A percentile compares a stretch with the other conserved stretches of the same genome.
phyloP scores from a whole-genome alignment of 352 stramenopile species.

The Globisporangium nunn region DNA sequence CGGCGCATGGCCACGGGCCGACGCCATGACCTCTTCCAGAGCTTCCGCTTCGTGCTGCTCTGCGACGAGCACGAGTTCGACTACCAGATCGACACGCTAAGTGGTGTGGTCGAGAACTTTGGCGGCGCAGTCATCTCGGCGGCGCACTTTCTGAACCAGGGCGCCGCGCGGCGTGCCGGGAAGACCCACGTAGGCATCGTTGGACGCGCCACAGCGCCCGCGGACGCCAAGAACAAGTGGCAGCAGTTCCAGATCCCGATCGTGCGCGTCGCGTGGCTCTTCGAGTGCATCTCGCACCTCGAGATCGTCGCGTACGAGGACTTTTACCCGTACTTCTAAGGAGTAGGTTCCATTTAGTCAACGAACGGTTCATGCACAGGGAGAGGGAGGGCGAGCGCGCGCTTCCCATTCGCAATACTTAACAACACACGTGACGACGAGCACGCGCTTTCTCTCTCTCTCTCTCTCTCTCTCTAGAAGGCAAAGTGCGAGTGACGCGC shows the following conservation, averaged over 20 bases:
- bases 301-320: constrained; percentile 79
- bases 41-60: constrained; percentile 72
- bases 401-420: not conserved
- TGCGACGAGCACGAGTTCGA: constrained; percentile 63
- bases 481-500: not conserved
- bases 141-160: constrained; percentile 19
- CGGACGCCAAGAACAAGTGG: constrained; percentile 49
- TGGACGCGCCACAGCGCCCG: constrained; percentile 52
- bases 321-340: constrained; percentile 75
- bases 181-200: constrained; percentile 64
- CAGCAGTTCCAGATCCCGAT: constrained; percentile 72
- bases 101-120: constrained; percentile 58
- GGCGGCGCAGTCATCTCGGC: constrained; percentile 40
- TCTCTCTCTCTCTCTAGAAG: not conserved
- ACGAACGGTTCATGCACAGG: no score
- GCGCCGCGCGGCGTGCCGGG: constrained; percentile 14
- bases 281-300: constrained; percentile 84
- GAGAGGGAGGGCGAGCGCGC: not conserved
- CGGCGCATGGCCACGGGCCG: constrained; percentile 33
- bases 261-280: constrained; percentile 82
- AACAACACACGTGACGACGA: not conserved
- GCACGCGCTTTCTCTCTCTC: not conserved
- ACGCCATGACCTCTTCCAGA: constrained; percentile 71
- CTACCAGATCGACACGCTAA: constrained; percentile 61
- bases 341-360: no score